Evolutionary conservation across 2,329 filamentous ascomycete species (phyloP).

Genomic region (Aspergillus vadensis): DNA sequence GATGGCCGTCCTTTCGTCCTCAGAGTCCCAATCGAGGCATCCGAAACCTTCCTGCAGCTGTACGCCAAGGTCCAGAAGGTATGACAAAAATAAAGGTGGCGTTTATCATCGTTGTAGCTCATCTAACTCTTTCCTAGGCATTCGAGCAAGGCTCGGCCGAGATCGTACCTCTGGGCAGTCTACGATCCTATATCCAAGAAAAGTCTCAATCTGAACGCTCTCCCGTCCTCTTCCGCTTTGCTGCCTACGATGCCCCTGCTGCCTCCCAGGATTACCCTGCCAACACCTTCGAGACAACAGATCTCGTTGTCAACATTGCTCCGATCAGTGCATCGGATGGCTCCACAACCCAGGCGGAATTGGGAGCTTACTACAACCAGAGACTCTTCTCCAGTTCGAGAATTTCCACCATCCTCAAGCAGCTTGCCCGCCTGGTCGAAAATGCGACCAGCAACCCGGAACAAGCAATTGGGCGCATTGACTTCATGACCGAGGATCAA

Average conservation of each 20-base stretch:
- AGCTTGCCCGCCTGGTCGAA: constrained; percentile 44
- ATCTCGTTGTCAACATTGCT: constrained; percentile 46
- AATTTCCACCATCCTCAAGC: constrained; percentile 47
- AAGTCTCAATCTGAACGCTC: constrained; percentile 42
- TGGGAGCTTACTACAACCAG: constrained; percentile 49
- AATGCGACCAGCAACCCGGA: constrained; percentile 44
- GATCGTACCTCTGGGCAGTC: constrained; percentile 44
- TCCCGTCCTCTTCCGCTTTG: constrained; percentile 50
- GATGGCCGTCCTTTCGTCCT: constrained; percentile 51
- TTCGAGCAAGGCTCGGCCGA: constrained; percentile 46
- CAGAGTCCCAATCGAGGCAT: constrained; percentile 43
- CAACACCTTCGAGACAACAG: constrained; percentile 48
- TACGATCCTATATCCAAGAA: constrained; percentile 45
- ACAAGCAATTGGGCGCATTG: constrained; percentile 46
- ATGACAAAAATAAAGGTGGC: constrained; percentile 7
- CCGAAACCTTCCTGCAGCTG: constrained; percentile 45
- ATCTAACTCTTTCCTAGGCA: constrained; percentile 29
- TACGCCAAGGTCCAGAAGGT: constrained; percentile 45
- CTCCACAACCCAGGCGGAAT: constrained; percentile 29
- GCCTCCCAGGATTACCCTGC: constrained; percentile 44
- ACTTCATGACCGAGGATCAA: constrained; percentile 44
- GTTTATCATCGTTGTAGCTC: neutral
- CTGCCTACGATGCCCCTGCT: constrained; percentile 49
- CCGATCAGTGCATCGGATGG: constrained; percentile 24
- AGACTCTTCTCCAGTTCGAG: constrained; percentile 50